Conservation (phyloP, 2,329 filamentous ascomycete genomes). For the Aspergillus ibericus region DNA sequence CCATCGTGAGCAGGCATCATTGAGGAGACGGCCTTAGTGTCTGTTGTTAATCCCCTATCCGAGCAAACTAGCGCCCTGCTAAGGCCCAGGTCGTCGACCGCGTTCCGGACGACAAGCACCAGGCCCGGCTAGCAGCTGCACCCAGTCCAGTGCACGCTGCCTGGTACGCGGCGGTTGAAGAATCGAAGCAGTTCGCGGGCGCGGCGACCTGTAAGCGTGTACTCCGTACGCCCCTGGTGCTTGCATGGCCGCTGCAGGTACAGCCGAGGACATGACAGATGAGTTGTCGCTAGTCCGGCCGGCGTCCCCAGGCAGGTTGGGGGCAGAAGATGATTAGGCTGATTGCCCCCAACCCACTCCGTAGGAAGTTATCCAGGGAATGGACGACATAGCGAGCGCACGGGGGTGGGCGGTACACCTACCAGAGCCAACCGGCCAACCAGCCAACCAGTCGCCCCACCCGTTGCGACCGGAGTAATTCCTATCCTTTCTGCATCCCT, state of each 20-base stretch:
- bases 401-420: neutral
- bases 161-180: neutral
- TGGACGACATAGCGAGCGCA: neutral
- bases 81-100: neutral
- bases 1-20: neutral
- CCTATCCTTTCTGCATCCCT: neutral
- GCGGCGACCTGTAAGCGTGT: neutral
- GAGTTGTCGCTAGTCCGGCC: neutral
- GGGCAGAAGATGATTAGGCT: neutral
- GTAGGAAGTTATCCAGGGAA: neutral
- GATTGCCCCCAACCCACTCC: no score
- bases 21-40: neutral
- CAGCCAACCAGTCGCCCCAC: neutral
- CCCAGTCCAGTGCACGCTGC: neutral
- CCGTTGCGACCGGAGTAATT: slow-evolving; percentile 1
- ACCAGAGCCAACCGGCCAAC: no score
- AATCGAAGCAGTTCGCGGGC: neutral
- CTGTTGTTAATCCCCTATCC: neutral
- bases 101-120: neutral
- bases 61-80: neutral
- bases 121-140: neutral
- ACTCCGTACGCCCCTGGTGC: slow-evolving; percentile 3
- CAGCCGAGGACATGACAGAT: slow-evolving; percentile 11
- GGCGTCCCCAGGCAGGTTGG: neutral
- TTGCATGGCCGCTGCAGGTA: slow-evolving; percentile 23